Base-by-base conservation (phyloP, 129 eudicot species). In the Helichrysum umbraculigerum region DNA sequence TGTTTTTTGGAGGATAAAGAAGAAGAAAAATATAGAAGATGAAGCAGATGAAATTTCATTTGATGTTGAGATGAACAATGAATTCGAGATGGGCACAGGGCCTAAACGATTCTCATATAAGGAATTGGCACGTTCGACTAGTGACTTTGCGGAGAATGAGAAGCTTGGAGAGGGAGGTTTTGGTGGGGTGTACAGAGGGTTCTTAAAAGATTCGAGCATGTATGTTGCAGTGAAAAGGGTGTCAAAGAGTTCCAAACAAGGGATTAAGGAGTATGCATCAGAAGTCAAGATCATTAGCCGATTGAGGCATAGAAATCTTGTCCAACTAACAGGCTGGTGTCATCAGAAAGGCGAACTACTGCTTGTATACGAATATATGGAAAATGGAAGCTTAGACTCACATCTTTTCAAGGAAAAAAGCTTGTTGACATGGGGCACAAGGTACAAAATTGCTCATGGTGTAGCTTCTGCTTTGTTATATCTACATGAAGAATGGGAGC, bases 111-210 rank as follows among this genome's bases (percentile, higher is more conserved):
- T 65, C 21, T 30, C 42, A 1, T 65, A 65, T 19, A 16, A 16
- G 16, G 70, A 65, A 65, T 65, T 65, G 33, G 70, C 44, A 3
- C 22, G 4, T 12, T 25, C 70, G 4, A 65, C 70, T 33, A 8
- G 21, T 65, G 70, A 19, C 22, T 65, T 65, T 33, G 20, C 25
- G 6, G 70, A 65, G 41, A 32, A 33, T 1, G 21, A 30, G 22
- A 65, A 15, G 70, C 70, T 65, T 32, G 70, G 44, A 6, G 70
- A 65, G 70, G 70, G 70, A 2, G 70, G 70, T 65, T 65, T 65
- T 16, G 70, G 70, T 11, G 70, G 22, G 7, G 70, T 65, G 33
- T 65, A 33, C 47, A 65, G 12, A 65, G 70, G 70, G 16, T 33
- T 65, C 44, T 15, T 65, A 6, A 33, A 33, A 65, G 47, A 65